Evolutionary conservation across 345 rosid species (phyloP).

Genomic region (Lumnitzera littorea): DNA sequence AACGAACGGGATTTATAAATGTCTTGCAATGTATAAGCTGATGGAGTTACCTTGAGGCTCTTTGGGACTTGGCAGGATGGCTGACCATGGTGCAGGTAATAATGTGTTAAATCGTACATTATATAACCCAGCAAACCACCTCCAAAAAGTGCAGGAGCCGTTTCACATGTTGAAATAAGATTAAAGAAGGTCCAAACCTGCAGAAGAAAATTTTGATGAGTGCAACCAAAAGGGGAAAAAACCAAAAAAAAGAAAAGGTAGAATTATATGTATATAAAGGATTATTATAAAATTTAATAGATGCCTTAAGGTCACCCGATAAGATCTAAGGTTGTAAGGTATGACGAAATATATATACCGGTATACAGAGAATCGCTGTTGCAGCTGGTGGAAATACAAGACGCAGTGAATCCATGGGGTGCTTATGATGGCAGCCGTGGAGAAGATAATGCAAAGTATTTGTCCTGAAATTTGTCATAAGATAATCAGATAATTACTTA

Average conservation of each 20-base stretch:
- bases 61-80: slow-evolving; percentile 44
- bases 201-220: not conserved
- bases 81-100: slow-evolving; percentile 82
- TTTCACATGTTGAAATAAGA: slow-evolving; percentile 44
- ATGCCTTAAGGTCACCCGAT: too few relatives aligned
- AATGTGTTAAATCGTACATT: slow-evolving; percentile 71
- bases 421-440: slow-evolving; percentile 87
- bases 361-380: slow-evolving; percentile 47
- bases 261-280: too few relatives aligned
- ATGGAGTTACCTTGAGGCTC: slow-evolving; percentile 46
- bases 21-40: too few relatives aligned
- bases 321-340: not conserved
- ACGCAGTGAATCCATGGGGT: slow-evolving; percentile 75
- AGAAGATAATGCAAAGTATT: slow-evolving; percentile 70
- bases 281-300: too few relatives aligned
- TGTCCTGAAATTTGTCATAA: slow-evolving; percentile 22
- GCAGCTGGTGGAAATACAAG: slow-evolving; percentile 80
- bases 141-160: slow-evolving; percentile 64
- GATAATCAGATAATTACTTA: too few relatives aligned
- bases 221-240: too few relatives aligned
- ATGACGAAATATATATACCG: slow-evolving; percentile 27
- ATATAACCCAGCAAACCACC: slow-evolving; percentile 84
- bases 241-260: too few relatives aligned
- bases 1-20: too few relatives aligned
- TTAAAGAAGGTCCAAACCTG: slow-evolving; percentile 59